A percentile compares a stretch with the other conserved stretches of the same genome.
Conservation (phyloP, 305 asterid genomes). For the Solanum hybrid region DNA sequence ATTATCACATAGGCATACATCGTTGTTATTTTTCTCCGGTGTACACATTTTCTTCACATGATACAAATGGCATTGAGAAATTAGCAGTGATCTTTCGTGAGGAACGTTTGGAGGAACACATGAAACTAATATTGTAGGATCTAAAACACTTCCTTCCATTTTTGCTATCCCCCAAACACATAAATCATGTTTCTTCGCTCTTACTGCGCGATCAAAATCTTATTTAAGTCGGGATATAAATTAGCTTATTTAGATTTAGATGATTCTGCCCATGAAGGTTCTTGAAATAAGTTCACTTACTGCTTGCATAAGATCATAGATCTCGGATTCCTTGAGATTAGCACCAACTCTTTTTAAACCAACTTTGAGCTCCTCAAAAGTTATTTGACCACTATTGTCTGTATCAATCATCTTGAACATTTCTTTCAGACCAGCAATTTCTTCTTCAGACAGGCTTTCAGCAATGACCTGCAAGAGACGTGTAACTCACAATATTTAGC, state of each 20-base stretch:
- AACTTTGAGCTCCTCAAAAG: constrained; percentile 72
- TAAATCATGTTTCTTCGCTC: not conserved
- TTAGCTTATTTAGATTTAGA: not conserved
- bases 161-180: not conserved
- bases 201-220: not conserved
- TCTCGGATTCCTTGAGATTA: constrained; percentile 62
- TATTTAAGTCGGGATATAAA: not conserved
- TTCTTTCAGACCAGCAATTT: constrained; percentile 62
- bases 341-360: constrained; percentile 70
- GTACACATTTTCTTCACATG: not conserved
- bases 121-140: not conserved
- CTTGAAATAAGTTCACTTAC: constrained; percentile 22
- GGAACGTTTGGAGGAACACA: not conserved
- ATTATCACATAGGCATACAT: not conserved
- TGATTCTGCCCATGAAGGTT: not conserved
- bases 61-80: not conserved
- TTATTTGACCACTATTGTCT: constrained; percentile 64
- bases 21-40: not conserved
- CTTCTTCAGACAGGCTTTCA: constrained; percentile 65
- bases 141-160: not conserved
- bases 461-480: constrained; percentile 49
- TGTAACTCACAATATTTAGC: not conserved
- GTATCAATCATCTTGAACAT: constrained; percentile 71
- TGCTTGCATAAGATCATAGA: constrained; percentile 73
- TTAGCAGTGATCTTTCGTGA: not conserved